Evolutionary conservation across 2,329 filamentous ascomycete species (phyloP).

Genomic region (Alternaria brassicicola): DNA sequence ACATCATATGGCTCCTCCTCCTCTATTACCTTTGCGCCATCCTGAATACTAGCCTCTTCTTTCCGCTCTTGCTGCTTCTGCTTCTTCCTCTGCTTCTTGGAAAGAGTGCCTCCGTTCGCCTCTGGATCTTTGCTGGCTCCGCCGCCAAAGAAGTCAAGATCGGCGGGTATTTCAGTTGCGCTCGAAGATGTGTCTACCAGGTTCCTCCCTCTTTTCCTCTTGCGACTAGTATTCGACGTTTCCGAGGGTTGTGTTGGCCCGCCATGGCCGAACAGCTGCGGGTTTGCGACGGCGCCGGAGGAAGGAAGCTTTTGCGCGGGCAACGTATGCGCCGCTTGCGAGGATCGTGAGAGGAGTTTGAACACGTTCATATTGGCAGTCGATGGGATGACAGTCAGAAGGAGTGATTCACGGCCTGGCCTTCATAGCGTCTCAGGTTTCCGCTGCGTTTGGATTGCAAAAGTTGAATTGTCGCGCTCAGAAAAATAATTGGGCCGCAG

Average conservation of each 20-base stretch:
- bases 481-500: conserved; percentile 30
- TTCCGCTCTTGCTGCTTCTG: conserved; percentile 14
- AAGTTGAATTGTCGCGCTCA: conserved; percentile 24
- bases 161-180: conserved; percentile 30
- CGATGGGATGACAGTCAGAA: neutral
- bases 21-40: neutral
- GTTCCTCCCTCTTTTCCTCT: conserved; percentile 51
- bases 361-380: conserved; percentile 68
- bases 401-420: neutral
- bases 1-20: conserved; percentile 59
- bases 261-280: conserved; percentile 67
- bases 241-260: conserved; percentile 47
- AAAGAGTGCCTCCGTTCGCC: conserved; percentile 8
- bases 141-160: conserved; percentile 54
- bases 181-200: conserved; percentile 7
- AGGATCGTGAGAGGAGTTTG: conserved; percentile 73
- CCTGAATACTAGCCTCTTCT: conserved; percentile 6
- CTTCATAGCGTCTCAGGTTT: conserved; percentile 1
- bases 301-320: conserved; percentile 63
- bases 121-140: conserved; percentile 17
- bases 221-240: conserved; percentile 37
- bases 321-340: conserved; percentile 59
- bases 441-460: conserved; percentile 12
- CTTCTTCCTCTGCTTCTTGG: conserved; percentile 26
- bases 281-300: conserved; percentile 67